Percentiles rank a stretch among this genome's conserved stretches.
Evolutionary conservation across 345 rosid genomes (phyloP).

Genomic region (Fremontodendron californicum): DNA sequence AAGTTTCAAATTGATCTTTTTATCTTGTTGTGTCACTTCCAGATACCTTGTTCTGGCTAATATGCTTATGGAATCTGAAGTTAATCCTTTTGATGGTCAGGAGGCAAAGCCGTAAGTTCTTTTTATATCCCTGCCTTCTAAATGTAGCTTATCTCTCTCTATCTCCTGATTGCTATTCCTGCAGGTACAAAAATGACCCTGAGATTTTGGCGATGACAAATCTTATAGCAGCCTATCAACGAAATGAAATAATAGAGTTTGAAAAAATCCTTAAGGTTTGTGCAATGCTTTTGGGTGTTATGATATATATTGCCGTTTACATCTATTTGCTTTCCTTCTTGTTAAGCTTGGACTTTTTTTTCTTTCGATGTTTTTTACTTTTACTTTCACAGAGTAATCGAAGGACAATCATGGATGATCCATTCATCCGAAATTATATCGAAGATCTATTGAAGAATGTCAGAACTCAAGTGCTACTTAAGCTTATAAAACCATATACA

Average conservation of each 20-base stretch:
- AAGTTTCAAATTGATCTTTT: not conserved
- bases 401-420: constrained; percentile 97
- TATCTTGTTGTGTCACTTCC: not conserved
- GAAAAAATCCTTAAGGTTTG: constrained; percentile 94
- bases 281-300: not conserved
- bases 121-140: not conserved
- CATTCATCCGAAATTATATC: constrained; percentile 88
- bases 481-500: constrained; percentile 95
- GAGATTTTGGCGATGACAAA: constrained; percentile 99
- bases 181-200: constrained; percentile 93
- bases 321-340: not conserved
- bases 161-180: constrained; percentile 15
- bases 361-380: not conserved
- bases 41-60: constrained; percentile 98
- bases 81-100: constrained; percentile 98
- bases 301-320: not conserved
- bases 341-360: not conserved
- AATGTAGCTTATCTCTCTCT: constrained; percentile 1
- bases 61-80: constrained; percentile 99
- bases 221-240: constrained; percentile 94
- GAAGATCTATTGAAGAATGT: constrained; percentile 96
- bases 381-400: constrained; percentile 58
- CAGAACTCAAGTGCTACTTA: constrained; percentile 94
- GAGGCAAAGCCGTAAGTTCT: constrained; percentile 96
- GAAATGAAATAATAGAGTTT: constrained; percentile 92